Percentiles rank a stretch among this genome's conserved stretches.
These are phyloP conservation scores for Puccinia sorghi DNA, from an alignment of 1,284 basidiomycete species.

Conservation along the genomic window DNA sequence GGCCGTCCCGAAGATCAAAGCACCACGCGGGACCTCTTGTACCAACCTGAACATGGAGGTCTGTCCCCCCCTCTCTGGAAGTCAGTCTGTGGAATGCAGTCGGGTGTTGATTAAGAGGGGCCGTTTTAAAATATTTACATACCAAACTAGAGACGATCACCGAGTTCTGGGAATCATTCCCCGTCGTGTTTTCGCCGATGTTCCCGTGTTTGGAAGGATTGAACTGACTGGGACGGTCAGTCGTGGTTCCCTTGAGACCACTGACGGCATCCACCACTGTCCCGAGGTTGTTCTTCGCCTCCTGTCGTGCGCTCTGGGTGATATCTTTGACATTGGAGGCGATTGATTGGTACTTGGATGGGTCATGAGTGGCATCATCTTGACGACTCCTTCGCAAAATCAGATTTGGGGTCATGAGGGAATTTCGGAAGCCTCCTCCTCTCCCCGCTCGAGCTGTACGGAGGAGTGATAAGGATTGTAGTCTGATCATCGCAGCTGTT, in stretches of 20 bases:
- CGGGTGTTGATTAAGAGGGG: too few relatives aligned
- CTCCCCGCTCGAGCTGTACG: too few relatives aligned
- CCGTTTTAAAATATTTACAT: background rate
- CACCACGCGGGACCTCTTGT: constrained; percentile 32
- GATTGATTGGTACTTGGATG: constrained; percentile 8
- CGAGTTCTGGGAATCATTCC: background rate
- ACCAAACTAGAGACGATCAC: background rate
- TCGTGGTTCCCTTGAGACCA: background rate
- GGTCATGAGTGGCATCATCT: background rate
- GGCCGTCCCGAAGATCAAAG: constrained; percentile 32
- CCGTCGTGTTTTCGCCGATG: background rate
- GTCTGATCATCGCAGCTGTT: too few relatives aligned
- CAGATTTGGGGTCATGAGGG: too few relatives aligned
- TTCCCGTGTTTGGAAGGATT: background rate
- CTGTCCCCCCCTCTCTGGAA: background rate
- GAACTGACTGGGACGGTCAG: background rate
- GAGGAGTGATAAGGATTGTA: too few relatives aligned
- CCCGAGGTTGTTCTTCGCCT: constrained; percentile 8
- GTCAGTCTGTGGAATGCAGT: background rate
- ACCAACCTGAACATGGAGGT: constrained; percentile 16
- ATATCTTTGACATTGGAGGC: constrained; percentile 21
- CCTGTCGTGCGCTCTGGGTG: constrained; percentile 4
- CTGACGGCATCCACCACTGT: constrained; percentile 17
- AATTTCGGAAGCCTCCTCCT: too few relatives aligned
- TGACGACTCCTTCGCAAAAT: background rate